phyloP scores from a whole-genome alignment of 345 rosid genomes.

The Jatropha curcas region DNA sequence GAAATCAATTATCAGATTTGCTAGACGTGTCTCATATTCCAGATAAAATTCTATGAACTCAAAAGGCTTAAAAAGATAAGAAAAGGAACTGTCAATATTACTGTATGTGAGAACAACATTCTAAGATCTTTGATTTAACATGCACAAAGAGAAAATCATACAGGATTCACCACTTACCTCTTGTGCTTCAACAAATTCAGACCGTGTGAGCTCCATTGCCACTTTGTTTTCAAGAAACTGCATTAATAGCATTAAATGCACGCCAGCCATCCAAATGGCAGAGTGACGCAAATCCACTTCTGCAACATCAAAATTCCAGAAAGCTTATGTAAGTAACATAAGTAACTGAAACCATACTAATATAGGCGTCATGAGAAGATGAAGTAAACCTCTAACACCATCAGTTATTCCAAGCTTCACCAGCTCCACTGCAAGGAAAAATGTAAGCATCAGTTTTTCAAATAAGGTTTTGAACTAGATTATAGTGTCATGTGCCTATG shows the following conservation, averaged over 20 bases:
- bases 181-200: conserved; percentile 89
- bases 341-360: conserved; percentile 12
- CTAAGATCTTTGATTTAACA: conserved; percentile 3
- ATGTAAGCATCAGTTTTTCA: conserved; percentile 25
- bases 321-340: conserved; percentile 14
- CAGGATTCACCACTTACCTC: conserved; percentile 51
- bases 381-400: conserved; percentile 61
- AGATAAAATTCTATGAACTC: not conserved
- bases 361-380: conserved; percentile 12
- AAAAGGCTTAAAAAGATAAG: not conserved
- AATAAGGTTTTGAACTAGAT: not conserved
- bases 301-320: conserved; percentile 36
- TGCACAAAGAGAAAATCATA: conserved; percentile 7
- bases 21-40: not conserved
- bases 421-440: conserved; percentile 68
- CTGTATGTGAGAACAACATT: too few relatives aligned
- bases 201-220: conserved; percentile 92
- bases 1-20: not conserved
- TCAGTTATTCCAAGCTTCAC: conserved; percentile 83
- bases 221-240: conserved; percentile 97
- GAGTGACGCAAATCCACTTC: conserved; percentile 90
- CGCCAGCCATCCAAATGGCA: conserved; percentile 95
- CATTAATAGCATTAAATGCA: conserved; percentile 86
- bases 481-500: not conserved
- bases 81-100: not conserved